Evolutionary conservation across 805 yeast species (phyloP), one percentile per base, ranked within the genome.

Genomic region (Suhomyces kilbournensis): DNA sequence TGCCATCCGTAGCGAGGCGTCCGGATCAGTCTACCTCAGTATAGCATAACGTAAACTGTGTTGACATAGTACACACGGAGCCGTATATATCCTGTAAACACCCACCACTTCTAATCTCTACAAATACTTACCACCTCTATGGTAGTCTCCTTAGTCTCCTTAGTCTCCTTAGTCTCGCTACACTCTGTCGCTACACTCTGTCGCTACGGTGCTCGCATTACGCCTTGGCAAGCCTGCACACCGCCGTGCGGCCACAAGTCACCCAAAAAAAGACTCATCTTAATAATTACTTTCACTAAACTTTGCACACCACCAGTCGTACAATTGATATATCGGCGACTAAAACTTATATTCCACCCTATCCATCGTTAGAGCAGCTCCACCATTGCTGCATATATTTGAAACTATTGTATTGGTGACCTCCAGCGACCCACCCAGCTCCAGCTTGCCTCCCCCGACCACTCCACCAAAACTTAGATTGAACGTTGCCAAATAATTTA

Each of bases 181-280:
- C n/a, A n/a, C n/a, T n/a, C n/a, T n/a, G n/a, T n/a, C n/a, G n/a
- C n/a, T n/a, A n/a, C n/a, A n/a, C n/a, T n/a, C n/a, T n/a, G n/a
- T n/a, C n/a, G n/a, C n/a, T n/a, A n/a, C n/a, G n/a, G n/a, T n/a
- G n/a, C n/a, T n/a, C n/a, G n/a, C n/a, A n/a, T n/a, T n/a, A n/a
- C n/a, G n/a, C n/a, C n/a, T n/a, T n/a, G n/a, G n/a, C n/a, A n/a
- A n/a, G n/a, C 42, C 42, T 19, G 42, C 42, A 38, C 23, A 38
- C 42, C 22, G 42, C 42, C 23, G 42, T 38, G 42, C 42, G 42
- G 23, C 42, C 42, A 38, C 42, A 38, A 35, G 42, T 38, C 42
- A 38, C 42, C 19, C 42, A 38, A 38, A 38, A 38, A 38, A 38
- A 38, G 42, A 17, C 42, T 38, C 42, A 38, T 38, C 42, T 38